Conservation (phyloP, 1,284 basidiomycete genomes). For the Melampsora americana region DNA sequence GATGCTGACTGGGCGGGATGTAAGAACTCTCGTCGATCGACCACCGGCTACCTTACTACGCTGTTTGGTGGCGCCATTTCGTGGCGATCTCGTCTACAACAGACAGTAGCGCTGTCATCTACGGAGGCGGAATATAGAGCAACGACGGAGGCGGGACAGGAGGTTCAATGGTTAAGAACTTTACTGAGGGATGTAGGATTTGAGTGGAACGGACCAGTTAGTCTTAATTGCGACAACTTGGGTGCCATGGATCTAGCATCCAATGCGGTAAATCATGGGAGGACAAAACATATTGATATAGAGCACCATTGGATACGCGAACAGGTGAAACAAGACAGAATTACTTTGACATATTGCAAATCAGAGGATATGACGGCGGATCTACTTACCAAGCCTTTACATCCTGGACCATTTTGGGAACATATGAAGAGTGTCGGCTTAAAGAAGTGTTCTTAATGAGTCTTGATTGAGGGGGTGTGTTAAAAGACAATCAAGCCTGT, state of each 20-base stretch:
- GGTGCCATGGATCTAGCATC: neutral
- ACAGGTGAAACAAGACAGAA: neutral
- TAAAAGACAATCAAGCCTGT: too few relatives aligned
- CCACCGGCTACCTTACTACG: constrained; percentile 3
- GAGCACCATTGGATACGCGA: constrained; percentile 14
- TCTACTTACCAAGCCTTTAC: too few relatives aligned
- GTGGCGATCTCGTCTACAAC: constrained; percentile 1
- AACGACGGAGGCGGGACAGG: constrained; percentile 2
- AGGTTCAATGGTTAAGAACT: constrained; percentile 1
- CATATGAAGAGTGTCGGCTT: too few relatives aligned
- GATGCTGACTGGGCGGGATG: constrained; percentile 10
- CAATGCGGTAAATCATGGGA: neutral
- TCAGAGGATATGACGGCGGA: too few relatives aligned
- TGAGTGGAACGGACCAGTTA: too few relatives aligned
- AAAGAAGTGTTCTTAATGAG: too few relatives aligned
- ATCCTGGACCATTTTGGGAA: too few relatives aligned
- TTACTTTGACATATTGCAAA: too few relatives aligned
- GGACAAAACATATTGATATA: constrained; percentile 9
- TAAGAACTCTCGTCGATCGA: neutral
- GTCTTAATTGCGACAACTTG: neutral
- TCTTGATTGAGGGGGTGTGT: too few relatives aligned
- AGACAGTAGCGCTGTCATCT: too few relatives aligned
- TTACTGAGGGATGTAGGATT: neutral
- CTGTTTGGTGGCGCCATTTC: constrained; percentile 2
- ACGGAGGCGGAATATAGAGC: constrained; percentile 1